Conservation (phyloP, 441 rosid species). For the Populus hybrid region DNA sequence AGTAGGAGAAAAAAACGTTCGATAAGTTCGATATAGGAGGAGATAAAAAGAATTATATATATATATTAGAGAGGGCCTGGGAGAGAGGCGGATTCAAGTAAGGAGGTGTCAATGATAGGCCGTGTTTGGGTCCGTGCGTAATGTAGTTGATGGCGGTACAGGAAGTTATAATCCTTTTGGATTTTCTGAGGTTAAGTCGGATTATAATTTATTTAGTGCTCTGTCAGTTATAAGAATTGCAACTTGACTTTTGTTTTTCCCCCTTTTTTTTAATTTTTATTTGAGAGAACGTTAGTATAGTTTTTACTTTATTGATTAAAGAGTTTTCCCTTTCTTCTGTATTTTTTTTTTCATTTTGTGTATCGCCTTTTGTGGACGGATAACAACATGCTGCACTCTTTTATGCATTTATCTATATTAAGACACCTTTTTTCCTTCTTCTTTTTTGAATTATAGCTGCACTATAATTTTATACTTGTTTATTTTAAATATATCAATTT, state of each 20-base stretch:
- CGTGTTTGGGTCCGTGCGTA: slow-evolving; percentile 10
- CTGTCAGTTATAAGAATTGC: background rate
- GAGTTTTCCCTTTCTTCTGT: background rate
- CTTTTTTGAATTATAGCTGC: too few relatives aligned
- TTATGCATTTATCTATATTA: background rate
- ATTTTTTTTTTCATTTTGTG: background rate
- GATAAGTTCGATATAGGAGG: background rate
- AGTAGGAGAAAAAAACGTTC: background rate
- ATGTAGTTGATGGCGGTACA: slow-evolving; percentile 1
- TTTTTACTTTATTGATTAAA: background rate
- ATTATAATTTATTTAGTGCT: background rate
- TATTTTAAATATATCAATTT: too few relatives aligned
- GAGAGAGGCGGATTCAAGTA: background rate
- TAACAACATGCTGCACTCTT: too few relatives aligned
- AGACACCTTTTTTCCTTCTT: too few relatives aligned
- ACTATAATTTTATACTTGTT: too few relatives aligned
- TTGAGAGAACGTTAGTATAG: background rate
- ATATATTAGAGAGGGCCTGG: background rate
- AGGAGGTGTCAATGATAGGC: slow-evolving; percentile 10
- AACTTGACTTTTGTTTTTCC: background rate
- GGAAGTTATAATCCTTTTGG: slow-evolving; percentile 1
- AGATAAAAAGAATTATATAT: background rate
- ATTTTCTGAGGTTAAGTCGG: background rate
- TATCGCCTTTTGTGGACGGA: too few relatives aligned
- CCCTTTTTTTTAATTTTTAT: background rate